Percentiles rank a stretch among this genome's conserved stretches.
These are phyloP conservation scores for Dalbergia oliveri DNA, from an alignment of 306 rosid genomes.

Conservation along the genomic window DNA sequence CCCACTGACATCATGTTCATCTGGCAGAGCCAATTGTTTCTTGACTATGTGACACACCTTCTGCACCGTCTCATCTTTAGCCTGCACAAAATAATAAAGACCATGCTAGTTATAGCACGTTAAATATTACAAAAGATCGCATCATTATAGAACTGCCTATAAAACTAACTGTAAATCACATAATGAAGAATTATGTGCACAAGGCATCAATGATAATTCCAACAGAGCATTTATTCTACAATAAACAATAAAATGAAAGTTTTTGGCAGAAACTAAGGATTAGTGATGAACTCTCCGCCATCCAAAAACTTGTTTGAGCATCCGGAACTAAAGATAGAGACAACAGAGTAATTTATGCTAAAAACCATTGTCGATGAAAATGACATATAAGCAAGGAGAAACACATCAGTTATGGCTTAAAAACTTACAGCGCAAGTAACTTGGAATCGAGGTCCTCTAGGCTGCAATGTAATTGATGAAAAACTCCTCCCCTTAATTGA, in stretches of 20 bases:
- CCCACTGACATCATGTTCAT: slow-evolving; percentile 56
- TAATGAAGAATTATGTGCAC: neutral
- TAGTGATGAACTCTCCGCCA: neutral
- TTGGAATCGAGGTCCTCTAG: slow-evolving; percentile 55
- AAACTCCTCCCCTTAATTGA: slow-evolving; percentile 61
- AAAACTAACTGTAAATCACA: neutral
- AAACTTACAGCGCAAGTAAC: slow-evolving; percentile 75
- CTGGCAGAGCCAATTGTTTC: slow-evolving; percentile 89
- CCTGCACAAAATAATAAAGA: slow-evolving; percentile 57
- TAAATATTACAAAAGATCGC: slow-evolving; percentile 16
- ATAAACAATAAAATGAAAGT: neutral
- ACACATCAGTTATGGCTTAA: neutral
- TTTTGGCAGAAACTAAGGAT: slow-evolving; percentile 22
- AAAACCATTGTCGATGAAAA: neutral
- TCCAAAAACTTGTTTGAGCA: slow-evolving; percentile 12
- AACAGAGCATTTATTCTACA: neutral
- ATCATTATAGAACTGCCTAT: slow-evolving; percentile 41
- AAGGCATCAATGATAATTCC: slow-evolving; percentile 1
- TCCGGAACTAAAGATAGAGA: neutral
- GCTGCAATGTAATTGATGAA: slow-evolving; percentile 60
- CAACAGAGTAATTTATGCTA: slow-evolving; percentile 8
- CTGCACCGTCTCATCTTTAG: slow-evolving; percentile 81
- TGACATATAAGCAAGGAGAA: neutral
- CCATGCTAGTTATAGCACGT: slow-evolving; percentile 12
- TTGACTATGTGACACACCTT: slow-evolving; percentile 82